phyloP scores from a whole-genome alignment of 2,329 filamentous ascomycete genomes.

The Aspergillus pseudoglaucus region DNA sequence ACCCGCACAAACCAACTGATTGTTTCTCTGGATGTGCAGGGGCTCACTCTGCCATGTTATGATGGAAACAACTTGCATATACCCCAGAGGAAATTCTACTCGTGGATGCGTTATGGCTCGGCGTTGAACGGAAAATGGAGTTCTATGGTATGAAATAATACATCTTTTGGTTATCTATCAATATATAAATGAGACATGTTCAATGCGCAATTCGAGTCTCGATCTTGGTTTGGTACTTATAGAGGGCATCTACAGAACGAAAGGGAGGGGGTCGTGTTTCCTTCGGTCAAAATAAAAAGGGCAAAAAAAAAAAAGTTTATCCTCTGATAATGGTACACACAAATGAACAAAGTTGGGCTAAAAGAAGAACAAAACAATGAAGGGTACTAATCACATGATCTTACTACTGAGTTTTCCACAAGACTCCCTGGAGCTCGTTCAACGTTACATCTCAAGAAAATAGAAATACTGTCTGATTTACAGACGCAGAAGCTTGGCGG shows the following conservation, averaged over 20 bases:
- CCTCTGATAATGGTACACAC: conserved; percentile 20
- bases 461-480: conserved; percentile 37
- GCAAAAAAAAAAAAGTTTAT: conserved; percentile 7
- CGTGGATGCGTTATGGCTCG: not conserved
- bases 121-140: not conserved
- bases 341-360: conserved; percentile 6
- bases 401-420: conserved; percentile 21
- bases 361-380: conserved; percentile 14
- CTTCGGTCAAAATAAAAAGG: not conserved
- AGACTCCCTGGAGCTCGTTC: conserved; percentile 7
- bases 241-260: too few species aligned
- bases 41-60: not conserved
- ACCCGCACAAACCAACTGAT: conserved; percentile 47
- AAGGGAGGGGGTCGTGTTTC: not conserved
- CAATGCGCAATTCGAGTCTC: too few species aligned
- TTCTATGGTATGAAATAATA: not conserved
- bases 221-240: too few species aligned
- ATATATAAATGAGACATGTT: too few species aligned
- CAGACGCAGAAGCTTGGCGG: conserved; percentile 79
- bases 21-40: conserved; percentile 38
- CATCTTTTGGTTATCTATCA: too few species aligned
- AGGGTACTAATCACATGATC: conserved; percentile 29
- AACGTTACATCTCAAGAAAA: conserved; percentile 2
- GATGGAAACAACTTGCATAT: not conserved
- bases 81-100: too few species aligned